Evolutionary conservation across 306 rosid species (phyloP), one percentile per base, ranked within the genome.

Genomic region (Luffa acutangula): DNA sequence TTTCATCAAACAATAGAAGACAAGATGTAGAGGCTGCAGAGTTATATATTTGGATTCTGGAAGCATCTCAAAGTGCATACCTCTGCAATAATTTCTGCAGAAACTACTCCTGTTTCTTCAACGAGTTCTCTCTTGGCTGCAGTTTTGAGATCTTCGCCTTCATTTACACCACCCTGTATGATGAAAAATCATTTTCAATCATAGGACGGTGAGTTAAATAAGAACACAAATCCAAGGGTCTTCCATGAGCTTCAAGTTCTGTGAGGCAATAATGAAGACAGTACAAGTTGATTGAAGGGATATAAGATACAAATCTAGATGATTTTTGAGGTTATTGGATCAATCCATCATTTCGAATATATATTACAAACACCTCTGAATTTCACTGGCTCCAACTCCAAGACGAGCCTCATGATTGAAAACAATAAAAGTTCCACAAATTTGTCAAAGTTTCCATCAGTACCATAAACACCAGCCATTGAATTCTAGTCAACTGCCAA

Each of bases 41-140:
- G 12, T 58, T 59, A 42, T 59, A 42, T 5, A 17, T 2, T 45
- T 25, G 31, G 31, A 25, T 25, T 25, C 31, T 39, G n/a, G 7
- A 36, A 42, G 51, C 72, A 65, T 65, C 52, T 37, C 33, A 77
- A 46, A 69, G 71, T 56, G 57, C 66, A 56, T 75, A 93, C 98
- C 97, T 90, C 93, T 6, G 91, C 83, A 67, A 92, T 78, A 81
- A 91, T 81, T 87, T 94, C 93, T 8, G 93, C 97, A 3, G 98
- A 92, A 69, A 34, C 88, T 76, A 94, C 90, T 52, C 97, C 97
- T 2, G 98, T 94, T 83, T 94, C 98, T 85, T 94, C 95, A 75
- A 89, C 82, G 42, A 94, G 75, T 78, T 92, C 98, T 78, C 97
- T 87, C 57, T 88, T 79, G 80, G 92, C 95, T 66, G 97, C 97